Evolutionary conservation across 805 yeast species (phyloP).

Genomic region (Metschnikowia baotianmanensis): DNA sequence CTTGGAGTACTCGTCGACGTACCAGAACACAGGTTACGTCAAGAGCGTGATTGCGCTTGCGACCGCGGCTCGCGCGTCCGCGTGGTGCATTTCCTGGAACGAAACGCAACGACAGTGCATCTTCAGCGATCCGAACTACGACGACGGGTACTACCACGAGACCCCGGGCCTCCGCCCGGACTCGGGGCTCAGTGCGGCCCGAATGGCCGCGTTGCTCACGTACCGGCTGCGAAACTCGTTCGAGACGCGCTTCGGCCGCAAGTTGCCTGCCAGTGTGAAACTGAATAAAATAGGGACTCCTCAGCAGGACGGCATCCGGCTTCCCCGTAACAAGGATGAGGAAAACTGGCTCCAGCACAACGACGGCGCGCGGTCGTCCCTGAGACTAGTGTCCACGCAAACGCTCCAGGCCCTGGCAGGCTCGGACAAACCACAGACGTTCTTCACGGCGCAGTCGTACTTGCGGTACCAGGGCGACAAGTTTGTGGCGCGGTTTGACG

Average conservation of each 20-base stretch:
- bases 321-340: slow-evolving; percentile 53
- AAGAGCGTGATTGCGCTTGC: slow-evolving; percentile 78
- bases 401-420: slow-evolving; percentile 10
- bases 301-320: slow-evolving; percentile 29
- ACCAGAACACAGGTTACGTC: slow-evolving; percentile 65
- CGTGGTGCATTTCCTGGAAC: slow-evolving; percentile 99
- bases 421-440: slow-evolving; percentile 46
- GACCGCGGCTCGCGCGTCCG: slow-evolving; percentile 90
- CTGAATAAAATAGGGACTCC: slow-evolving; percentile 4
- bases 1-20: slow-evolving; percentile 72
- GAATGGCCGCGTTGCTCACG: slow-evolving; percentile 94
- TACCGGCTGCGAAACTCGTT: slow-evolving; percentile 91
- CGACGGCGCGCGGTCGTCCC: slow-evolving; percentile 59
- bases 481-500: slow-evolving; percentile 87
- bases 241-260: slow-evolving; percentile 89
- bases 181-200: slow-evolving; percentile 89
- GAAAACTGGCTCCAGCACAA: slow-evolving; percentile 85
- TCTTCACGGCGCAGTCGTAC: slow-evolving; percentile 93
- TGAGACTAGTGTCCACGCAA: slow-evolving; percentile 1
- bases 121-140: slow-evolving; percentile 90
- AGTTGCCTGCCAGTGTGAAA: slow-evolving; percentile 27
- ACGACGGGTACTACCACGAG: slow-evolving; percentile 79
- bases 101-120: slow-evolving; percentile 97
- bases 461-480: slow-evolving; percentile 92
- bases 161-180: slow-evolving; percentile 63